Percentiles rank a stretch among this genome's conserved stretches.
Evolutionary conservation across 176 grass and related monocot genomes (phyloP).

Genomic region (Dactylis glomerata): DNA sequence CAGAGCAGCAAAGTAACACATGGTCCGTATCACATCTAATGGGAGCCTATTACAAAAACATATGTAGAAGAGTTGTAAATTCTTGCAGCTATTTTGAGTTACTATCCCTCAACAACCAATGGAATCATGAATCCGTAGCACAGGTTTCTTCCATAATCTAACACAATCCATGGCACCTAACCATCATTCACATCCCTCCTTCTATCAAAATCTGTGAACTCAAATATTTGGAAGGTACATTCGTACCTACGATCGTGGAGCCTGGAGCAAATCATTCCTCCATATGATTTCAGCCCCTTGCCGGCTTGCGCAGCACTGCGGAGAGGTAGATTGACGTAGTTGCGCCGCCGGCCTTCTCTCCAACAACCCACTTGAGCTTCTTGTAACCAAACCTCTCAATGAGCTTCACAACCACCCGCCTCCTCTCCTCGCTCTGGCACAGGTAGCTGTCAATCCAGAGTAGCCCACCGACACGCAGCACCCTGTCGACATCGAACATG

Average conservation of each 20-base stretch:
- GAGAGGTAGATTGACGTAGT: conserved; percentile 54
- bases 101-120: conserved; percentile 23
- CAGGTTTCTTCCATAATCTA: not conserved
- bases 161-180: conserved; percentile 9
- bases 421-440: conserved; percentile 61
- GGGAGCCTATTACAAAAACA: conserved; percentile 7
- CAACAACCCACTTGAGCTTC: conserved; percentile 81
- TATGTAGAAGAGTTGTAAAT: conserved; percentile 10
- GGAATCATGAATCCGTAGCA: not conserved
- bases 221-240: conserved; percentile 21
- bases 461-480: conserved; percentile 60
- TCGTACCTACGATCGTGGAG: conserved; percentile 32
- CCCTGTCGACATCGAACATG: conserved; percentile 86
- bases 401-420: conserved; percentile 54
- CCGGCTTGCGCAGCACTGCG: conserved; percentile 67
- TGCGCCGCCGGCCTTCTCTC: conserved; percentile 43
- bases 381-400: conserved; percentile 75
- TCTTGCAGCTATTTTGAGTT: conserved; percentile 19
- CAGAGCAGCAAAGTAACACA: not conserved
- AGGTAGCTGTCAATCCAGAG: conserved; percentile 95
- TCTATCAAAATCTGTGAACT: conserved; percentile 17
- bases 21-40: not conserved
- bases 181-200: not conserved
- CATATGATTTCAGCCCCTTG: conserved; percentile 24
- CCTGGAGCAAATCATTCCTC: not conserved